Conservation (phyloP, 805 yeast species). For the Diddensiella caesifluorescens region DNA sequence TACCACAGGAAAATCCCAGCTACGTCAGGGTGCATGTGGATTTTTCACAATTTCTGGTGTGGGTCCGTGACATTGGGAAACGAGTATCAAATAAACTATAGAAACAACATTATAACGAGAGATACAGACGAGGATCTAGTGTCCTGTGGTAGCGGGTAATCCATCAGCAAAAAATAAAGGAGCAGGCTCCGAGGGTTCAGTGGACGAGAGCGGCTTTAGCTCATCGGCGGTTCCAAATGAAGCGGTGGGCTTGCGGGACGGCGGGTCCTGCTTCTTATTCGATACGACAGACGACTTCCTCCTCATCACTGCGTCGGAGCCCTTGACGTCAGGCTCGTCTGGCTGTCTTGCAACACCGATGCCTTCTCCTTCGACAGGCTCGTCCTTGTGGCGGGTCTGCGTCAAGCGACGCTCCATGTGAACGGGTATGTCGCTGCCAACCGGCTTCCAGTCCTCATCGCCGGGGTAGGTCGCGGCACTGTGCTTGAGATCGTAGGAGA, state of each 20-base stretch:
- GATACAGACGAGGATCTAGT: too few species aligned
- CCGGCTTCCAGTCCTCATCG: slow-evolving; percentile 30
- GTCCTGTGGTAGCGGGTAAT: slow-evolving; percentile 30
- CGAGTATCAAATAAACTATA: too few species aligned
- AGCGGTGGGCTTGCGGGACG: slow-evolving; percentile 33
- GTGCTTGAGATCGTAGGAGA: slow-evolving; percentile 31
- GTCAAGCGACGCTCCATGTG: slow-evolving; percentile 32
- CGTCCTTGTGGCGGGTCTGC: slow-evolving; percentile 30
- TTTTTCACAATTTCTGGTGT: too few species aligned
- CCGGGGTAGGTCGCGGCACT: slow-evolving; percentile 28
- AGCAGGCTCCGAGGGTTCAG: slow-evolving; percentile 9
- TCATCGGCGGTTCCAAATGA: slow-evolving; percentile 32
- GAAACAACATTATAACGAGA: too few species aligned
- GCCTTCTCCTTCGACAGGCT: slow-evolving; percentile 25
- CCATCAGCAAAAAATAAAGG: slow-evolving; percentile 32
- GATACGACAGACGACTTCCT: slow-evolving; percentile 28
- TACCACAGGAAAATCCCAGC: too few species aligned
- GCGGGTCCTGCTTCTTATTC: slow-evolving; percentile 10
- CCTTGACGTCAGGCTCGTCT: slow-evolving; percentile 21
- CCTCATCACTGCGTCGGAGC: slow-evolving; percentile 22
- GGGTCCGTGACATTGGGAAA: too few species aligned
- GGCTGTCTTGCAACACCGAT: slow-evolving; percentile 32
- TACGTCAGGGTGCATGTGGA: too few species aligned
- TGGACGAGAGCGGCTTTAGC: slow-evolving; percentile 28
- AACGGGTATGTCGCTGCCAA: slow-evolving; percentile 26